Evolutionary conservation across 73 alveolate species (phyloP), one percentile per base, ranked within the genome.

Genomic region (Tetrahymena borealis): DNA sequence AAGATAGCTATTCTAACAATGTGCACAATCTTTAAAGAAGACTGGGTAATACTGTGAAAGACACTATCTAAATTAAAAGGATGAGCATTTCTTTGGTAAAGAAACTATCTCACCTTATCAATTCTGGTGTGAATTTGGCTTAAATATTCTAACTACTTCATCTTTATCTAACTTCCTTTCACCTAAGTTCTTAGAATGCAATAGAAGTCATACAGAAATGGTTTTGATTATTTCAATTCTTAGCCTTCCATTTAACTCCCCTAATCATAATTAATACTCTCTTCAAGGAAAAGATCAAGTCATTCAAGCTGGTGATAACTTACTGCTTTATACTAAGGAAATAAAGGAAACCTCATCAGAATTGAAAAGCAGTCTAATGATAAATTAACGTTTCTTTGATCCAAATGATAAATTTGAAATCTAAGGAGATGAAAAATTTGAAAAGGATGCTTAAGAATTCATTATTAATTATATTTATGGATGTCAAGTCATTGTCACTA

Each of bases 1-100:
- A 91, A 91, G 94, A 94, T 39, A 85, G n/a, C 79, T 94, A 42
- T 33, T 93, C 79, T 90, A 77, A n/a, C 90, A 93, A 38, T 60
- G 78, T 20, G 94, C 93, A 79, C 90, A 95, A 90, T 97, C 97
- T 36, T 91, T 95, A 24, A 98, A 98, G 42, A 91, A 96, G 42
- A 96, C 99, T 13, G 95, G 94, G 40, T 99, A 98, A 94, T 98
- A 96, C 90, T 92, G 96, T 91, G 99, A 98, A 93, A 98, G 98
- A 32, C 98, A 97, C 41, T 98, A 98, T 92, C 94, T 95, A 11
- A 38, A 60, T 60, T 91, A 91, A 94, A 11, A 42, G 39, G 43
- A 92, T 39, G 32, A 38, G 39, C 91, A 93, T 42, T 16, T 39
- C 40, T 41, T 13, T 28, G 38, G 39, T 32, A 28, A 40, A 31